These are phyloP conservation scores for Musa acuminata DNA, from an alignment of 176 grass and related monocot genomes.

Conservation along the genomic window DNA sequence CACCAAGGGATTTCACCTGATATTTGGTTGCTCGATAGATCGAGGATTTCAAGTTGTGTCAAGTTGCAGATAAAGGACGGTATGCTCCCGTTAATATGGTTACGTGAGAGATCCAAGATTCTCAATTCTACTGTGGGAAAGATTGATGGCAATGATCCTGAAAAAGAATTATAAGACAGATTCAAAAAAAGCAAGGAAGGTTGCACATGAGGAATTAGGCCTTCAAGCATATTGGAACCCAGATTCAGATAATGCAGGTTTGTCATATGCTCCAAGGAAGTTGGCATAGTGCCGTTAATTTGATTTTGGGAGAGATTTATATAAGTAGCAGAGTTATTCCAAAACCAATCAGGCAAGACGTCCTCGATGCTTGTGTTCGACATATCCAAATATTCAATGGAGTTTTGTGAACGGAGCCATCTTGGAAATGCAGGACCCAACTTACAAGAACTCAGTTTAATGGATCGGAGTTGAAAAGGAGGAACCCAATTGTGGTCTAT, in stretches of 20 bases:
- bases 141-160: no score
- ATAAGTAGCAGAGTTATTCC: background rate
- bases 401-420: slow-evolving; percentile 22
- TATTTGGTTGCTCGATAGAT: slow-evolving; percentile 23
- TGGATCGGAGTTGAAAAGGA: slow-evolving; percentile 13
- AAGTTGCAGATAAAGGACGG: slow-evolving; percentile 11
- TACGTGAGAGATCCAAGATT: slow-evolving; percentile 19
- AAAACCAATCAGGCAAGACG: slow-evolving; percentile 23
- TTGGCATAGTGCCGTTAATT: slow-evolving; percentile 22
- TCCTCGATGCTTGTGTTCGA: slow-evolving; percentile 20
- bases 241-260: no score
- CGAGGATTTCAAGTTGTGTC: background rate
- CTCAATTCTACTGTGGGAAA: no score
- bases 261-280: background rate
- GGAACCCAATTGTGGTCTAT: slow-evolving; percentile 12
- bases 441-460: background rate
- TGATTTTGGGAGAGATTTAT: slow-evolving; percentile 25
- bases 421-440: slow-evolving; percentile 20
- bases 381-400: slow-evolving; percentile 4
- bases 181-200: no score
- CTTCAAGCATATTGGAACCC: no score
- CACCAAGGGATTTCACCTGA: slow-evolving; percentile 22
- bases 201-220: no score
- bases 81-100: slow-evolving; percentile 22
- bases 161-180: no score